Percentiles rank a stretch among this genome's conserved stretches.
Conservation (phyloP, 768 basidiomycete species). For the Guyanaporus albipodus region DNA sequence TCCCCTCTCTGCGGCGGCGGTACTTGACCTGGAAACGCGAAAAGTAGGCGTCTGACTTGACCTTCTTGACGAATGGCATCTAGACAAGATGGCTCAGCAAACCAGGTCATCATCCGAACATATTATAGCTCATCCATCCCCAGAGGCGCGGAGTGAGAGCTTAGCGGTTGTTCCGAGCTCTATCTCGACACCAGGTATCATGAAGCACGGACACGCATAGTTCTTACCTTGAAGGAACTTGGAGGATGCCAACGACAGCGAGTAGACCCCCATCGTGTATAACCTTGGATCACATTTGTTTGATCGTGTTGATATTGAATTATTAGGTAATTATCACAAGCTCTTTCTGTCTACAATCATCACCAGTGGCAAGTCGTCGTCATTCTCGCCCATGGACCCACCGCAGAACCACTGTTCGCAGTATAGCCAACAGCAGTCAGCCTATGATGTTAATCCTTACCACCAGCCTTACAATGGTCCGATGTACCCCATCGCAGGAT, state of each 20-base stretch:
- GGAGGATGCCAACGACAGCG: constrained; percentile 30
- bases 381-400: constrained; percentile 24
- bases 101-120: constrained; percentile 25
- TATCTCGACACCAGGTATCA: not conserved
- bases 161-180: not conserved
- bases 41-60: constrained; percentile 97
- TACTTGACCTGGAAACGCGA: constrained; percentile 99
- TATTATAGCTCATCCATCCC: constrained; percentile 31
- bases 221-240: constrained; percentile 41
- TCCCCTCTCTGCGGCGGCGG: constrained; percentile 94
- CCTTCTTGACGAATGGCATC: constrained; percentile 97
- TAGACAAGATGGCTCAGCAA: constrained; percentile 24
- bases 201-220: not conserved
- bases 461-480: constrained; percentile 78
- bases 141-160: constrained; percentile 1
- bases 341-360: not conserved
- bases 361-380: not conserved
- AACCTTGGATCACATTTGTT: constrained; percentile 19
- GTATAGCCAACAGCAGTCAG: constrained; percentile 50
- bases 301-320: constrained; percentile 27
- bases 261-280: constrained; percentile 12
- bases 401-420: constrained; percentile 46
- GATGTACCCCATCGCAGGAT: constrained; percentile 60
- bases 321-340: constrained; percentile 17
- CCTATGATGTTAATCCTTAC: constrained; percentile 70